These are phyloP conservation scores for Phaeosphaeria sp. DNA, from an alignment of 2,329 filamentous ascomycete genomes.

Conservation along the genomic window DNA sequence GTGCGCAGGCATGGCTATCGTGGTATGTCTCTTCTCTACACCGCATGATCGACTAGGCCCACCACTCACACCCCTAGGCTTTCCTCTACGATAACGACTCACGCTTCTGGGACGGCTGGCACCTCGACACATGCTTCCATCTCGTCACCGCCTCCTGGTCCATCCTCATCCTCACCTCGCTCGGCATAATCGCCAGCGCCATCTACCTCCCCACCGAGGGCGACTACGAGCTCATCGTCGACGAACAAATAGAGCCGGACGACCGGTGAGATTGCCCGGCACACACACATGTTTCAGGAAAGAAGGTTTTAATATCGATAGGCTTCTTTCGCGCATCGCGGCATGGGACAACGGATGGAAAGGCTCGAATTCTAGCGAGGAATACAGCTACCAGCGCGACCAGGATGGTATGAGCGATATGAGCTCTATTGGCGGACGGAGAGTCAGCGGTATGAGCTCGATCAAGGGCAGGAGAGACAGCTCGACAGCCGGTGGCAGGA, in stretches of 20 bases:
- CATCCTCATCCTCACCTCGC: slow-evolving; percentile 59
- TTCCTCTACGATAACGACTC: slow-evolving; percentile 84
- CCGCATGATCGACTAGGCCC: not conserved
- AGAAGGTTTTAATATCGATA: slow-evolving; percentile 30
- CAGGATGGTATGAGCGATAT: slow-evolving; percentile 29
- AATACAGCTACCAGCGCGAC: slow-evolving; percentile 29
- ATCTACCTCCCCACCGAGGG: slow-evolving; percentile 78
- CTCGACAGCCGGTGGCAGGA: not conserved
- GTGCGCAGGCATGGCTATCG: slow-evolving; percentile 78
- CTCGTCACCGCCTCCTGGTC: slow-evolving; percentile 69
- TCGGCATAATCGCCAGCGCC: slow-evolving; percentile 70
- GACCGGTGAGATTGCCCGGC: slow-evolving; percentile 40
- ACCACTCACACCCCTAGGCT: slow-evolving; percentile 60
- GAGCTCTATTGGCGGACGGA: not conserved
- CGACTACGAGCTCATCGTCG: slow-evolving; percentile 80
- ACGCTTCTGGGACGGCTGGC: slow-evolving; percentile 84
- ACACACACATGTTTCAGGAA: not conserved
- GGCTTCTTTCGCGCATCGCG: slow-evolving; percentile 42
- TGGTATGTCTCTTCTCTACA: slow-evolving; percentile 66
- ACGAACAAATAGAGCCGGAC: slow-evolving; percentile 37
- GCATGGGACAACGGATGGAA: slow-evolving; percentile 46
- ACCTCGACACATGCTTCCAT: slow-evolving; percentile 79
- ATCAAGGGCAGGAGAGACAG: not conserved
- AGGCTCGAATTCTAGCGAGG: slow-evolving; percentile 19
- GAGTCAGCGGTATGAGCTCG: not conserved